Conservation (phyloP, 139 green algal genomes). For the Protoeuglena noctilucae region DNA sequence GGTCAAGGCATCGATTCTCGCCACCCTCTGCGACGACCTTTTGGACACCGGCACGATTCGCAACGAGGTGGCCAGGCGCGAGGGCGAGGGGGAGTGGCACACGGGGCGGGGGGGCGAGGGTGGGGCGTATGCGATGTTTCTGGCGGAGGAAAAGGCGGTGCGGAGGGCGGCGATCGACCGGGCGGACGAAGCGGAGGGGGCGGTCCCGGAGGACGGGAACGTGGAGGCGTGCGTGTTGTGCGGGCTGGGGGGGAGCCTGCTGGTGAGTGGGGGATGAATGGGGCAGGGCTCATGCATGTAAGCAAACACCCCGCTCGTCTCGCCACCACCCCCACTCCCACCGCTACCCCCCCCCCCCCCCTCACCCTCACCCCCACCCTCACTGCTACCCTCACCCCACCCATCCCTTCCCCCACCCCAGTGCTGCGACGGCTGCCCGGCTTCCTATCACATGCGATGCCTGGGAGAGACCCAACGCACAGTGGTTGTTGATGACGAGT, state of each 20-base stretch:
- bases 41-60: neutral
- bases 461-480: slow-evolving; percentile 1
- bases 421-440: slow-evolving; percentile 11
- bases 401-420: no score
- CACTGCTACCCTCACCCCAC: no score
- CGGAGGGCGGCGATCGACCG: neutral
- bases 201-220: slow-evolving; percentile 2
- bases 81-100: neutral
- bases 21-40: neutral
- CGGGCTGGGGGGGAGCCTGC: slow-evolving; percentile 6
- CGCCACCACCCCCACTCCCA: no score
- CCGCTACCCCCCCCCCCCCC: no score
- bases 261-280: no score
- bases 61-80: neutral
- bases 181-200: neutral
- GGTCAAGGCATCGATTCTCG: slow-evolving; percentile 2
- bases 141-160: neutral
- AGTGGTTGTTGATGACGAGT: neutral
- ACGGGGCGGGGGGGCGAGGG: neutral
- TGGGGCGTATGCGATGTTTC: neutral
- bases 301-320: no score
- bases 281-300: no score
- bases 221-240: slow-evolving; percentile 9
- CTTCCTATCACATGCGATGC: slow-evolving; percentile 8
- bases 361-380: no score